phyloP scores from a whole-genome alignment of 768 basidiomycete species.

The Rhizopogon sp. region DNA sequence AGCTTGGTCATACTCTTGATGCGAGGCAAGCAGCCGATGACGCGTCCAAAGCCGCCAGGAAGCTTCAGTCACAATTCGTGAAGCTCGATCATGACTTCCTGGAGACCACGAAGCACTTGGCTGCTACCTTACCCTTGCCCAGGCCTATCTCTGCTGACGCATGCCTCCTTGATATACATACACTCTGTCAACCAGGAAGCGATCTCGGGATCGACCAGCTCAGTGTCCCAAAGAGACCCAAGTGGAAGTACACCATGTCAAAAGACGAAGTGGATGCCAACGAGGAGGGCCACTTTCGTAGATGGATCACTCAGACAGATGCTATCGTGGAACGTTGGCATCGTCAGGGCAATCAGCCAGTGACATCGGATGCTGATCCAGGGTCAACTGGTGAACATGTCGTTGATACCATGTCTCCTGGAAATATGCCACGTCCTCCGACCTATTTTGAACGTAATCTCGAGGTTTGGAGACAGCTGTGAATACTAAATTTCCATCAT shows the following conservation, averaged over 20 bases:
- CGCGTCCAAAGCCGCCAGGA: slow-evolving; percentile 38
- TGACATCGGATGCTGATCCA: slow-evolving; percentile 1
- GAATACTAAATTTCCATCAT: slow-evolving; percentile 4
- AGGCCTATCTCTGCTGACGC: slow-evolving; percentile 49
- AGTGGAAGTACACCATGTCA: slow-evolving; percentile 81
- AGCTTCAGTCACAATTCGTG: slow-evolving; percentile 68
- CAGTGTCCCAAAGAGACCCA: slow-evolving; percentile 61
- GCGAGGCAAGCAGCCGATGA: slow-evolving; percentile 17
- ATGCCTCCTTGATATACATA: slow-evolving; percentile 32
- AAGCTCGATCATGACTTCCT: slow-evolving; percentile 56
- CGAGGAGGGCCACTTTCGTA: slow-evolving; percentile 78
- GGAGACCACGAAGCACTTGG: slow-evolving; percentile 51
- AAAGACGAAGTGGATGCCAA: slow-evolving; percentile 89
- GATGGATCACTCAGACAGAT: slow-evolving; percentile 73
- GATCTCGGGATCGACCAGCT: slow-evolving; percentile 3
- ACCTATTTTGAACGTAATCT: slow-evolving; percentile 87
- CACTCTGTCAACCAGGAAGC: not conserved
- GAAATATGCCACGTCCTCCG: slow-evolving; percentile 53
- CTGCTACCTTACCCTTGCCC: slow-evolving; percentile 44
- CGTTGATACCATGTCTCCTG: slow-evolving; percentile 5
- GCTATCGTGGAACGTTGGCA: slow-evolving; percentile 50
- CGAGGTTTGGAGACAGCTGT: slow-evolving; percentile 95
- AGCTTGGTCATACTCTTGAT: slow-evolving; percentile 6
- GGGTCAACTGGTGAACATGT: slow-evolving; percentile 4
- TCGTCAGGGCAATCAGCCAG: slow-evolving; percentile 10